Evolutionary conservation across 345 rosid genomes (phyloP), one percentile per base, ranked within the genome.

Genomic region (Eucalyptus sp.): DNA sequence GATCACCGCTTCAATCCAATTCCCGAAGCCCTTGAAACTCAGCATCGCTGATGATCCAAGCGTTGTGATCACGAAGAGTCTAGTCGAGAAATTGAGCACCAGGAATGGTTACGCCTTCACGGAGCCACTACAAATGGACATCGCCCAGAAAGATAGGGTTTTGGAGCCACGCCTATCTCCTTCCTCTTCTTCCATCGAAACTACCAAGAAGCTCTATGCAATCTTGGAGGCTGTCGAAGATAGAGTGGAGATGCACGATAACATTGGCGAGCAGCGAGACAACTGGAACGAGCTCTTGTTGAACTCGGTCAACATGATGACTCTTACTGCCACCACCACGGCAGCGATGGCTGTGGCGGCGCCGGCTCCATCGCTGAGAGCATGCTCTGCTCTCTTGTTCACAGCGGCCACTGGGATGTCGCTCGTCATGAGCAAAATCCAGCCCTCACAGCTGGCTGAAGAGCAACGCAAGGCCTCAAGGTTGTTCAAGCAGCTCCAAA

Each of bases 191-290:
- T 60, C 29, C 5, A 5, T 27, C 4, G 1, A 22, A 60, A 44
- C 46, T 16, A 54, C 7, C 11, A 49, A 49, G 58, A 64, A 94
- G 87, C 93, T 96, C 41, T 92, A 91, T 62, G 93, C 92, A 1
- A 92, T 95, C 84, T 89, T 95, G 81, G 97, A 94, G 87, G 95
- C 92, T 8, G 94, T 95, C 54, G 91, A 92, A 50, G 97, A 96
- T 52, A 90, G 97, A 88, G 92, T 94, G 6, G 96, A 94, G 93
- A 96, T 95, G 96, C 98, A 96, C 89, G 84, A 91, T 18, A 96
- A 95, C 91, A 86, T 96, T 1, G 94, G 95, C 5, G 91, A 95
- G 89, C 98, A 96, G 66, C 94, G 97, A 8, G 93, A 94, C 18
- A 94, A 93, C 86, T 94, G 97, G 98, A 96, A 94, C 92, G 88